Evolutionary conservation across 1,139 yeast species (phyloP).

Genomic region (Yamadazyma triangularis): DNA sequence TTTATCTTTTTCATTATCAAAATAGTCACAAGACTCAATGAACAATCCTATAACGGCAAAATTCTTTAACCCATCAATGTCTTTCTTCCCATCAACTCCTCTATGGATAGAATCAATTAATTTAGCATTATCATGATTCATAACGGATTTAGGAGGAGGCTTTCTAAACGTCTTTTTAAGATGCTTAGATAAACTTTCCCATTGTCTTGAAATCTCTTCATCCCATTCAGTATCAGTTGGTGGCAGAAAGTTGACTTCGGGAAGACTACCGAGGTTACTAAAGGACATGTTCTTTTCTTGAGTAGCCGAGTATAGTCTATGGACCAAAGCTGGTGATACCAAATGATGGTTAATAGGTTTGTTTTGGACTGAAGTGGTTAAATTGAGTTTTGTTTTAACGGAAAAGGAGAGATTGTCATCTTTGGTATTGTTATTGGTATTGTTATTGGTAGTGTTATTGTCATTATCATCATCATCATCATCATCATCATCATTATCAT

Average conservation of each 20-base stretch:
- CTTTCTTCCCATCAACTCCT: slow-evolving; percentile 81
- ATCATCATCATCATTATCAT: slow-evolving; percentile 3
- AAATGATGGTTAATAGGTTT: slow-evolving; percentile 20
- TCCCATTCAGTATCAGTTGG: slow-evolving; percentile 67
- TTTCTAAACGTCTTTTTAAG: slow-evolving; percentile 65
- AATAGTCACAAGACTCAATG: slow-evolving; percentile 68
- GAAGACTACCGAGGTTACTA: slow-evolving; percentile 14
- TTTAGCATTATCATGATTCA: slow-evolving; percentile 55
- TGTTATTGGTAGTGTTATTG: no score
- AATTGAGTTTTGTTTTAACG: slow-evolving; percentile 1
- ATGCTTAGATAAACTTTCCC: slow-evolving; percentile 55
- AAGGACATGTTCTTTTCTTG: slow-evolving; percentile 19
- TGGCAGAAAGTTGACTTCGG: slow-evolving; percentile 24
- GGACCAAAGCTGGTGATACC: slow-evolving; percentile 23
- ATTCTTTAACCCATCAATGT: slow-evolving; percentile 61
- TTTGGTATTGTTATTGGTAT: no score
- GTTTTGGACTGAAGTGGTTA: slow-evolving; percentile 3
- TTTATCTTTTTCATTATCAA: slow-evolving; percentile 55
- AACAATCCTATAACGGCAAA: slow-evolving; percentile 69
- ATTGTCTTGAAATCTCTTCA: slow-evolving; percentile 55
- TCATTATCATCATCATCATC: no score
- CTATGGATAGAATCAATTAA: slow-evolving; percentile 66
- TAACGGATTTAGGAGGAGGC: slow-evolving; percentile 61
- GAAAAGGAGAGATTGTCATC: slow-evolving; percentile 1
- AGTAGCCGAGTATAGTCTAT: slow-evolving; percentile 6